Evolutionary conservation across 208 protist genomes (phyloP).

Genomic region (Zelonia costaricensis): DNA sequence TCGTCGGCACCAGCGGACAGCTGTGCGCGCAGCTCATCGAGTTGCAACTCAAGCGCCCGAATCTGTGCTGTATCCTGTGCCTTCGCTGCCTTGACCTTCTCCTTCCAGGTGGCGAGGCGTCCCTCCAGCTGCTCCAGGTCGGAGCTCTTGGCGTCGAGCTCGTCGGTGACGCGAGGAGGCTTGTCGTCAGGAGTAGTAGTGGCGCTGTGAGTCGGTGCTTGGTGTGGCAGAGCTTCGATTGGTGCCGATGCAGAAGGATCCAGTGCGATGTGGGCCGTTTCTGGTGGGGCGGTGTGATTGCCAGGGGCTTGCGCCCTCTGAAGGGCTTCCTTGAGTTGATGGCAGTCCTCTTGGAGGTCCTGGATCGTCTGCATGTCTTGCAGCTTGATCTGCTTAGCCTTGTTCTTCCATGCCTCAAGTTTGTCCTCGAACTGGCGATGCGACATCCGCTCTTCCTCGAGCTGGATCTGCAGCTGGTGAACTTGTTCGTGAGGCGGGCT

Average conservation of each 20-base stretch:
- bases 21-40: slow-evolving; percentile 15
- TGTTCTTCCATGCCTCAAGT: slow-evolving; percentile 32
- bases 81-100: slow-evolving; percentile 66
- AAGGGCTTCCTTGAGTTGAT: slow-evolving; percentile 5
- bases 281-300: too few relatives aligned
- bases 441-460: slow-evolving; percentile 27
- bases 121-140: slow-evolving; percentile 1
- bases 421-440: slow-evolving; percentile 23
- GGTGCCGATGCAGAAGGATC: too few relatives aligned
- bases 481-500: not conserved
- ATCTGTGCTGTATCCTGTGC: not conserved
- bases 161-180: not conserved
- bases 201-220: too few relatives aligned
- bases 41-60: too few relatives aligned
- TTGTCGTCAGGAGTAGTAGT: too few relatives aligned
- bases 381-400: slow-evolving; percentile 6
- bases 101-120: slow-evolving; percentile 42
- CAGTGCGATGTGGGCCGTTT: too few relatives aligned
- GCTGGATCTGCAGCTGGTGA: slow-evolving; percentile 15
- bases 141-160: not conserved
- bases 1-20: slow-evolving; percentile 11
- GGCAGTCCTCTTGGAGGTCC: slow-evolving; percentile 18
- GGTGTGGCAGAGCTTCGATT: too few relatives aligned
- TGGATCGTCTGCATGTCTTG: slow-evolving; percentile 29
- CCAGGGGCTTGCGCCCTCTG: not conserved